phyloP scores from a whole-genome alignment of 495 filamentous ascomycete species.

The Trichoderma reesei region DNA sequence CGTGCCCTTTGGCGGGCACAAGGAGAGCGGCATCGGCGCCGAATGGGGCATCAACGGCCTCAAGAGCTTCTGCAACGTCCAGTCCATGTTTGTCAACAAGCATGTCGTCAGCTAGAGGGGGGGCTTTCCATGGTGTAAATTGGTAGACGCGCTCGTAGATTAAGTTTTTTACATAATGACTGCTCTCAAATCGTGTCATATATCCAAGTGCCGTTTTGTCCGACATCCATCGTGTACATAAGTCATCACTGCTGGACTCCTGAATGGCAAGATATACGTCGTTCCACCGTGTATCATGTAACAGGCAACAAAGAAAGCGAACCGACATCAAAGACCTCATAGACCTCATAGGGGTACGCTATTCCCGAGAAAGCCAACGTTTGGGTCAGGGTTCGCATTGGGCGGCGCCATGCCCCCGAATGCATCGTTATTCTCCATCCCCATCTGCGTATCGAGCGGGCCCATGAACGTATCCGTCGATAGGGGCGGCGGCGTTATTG shows the following conservation, averaged over 20 bases:
- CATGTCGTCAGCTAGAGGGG: neutral
- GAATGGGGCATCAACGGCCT: slow-evolving; percentile 42
- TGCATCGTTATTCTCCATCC: neutral
- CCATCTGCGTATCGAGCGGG: neutral
- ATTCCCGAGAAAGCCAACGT: slow-evolving; percentile 2
- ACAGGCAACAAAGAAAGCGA: neutral
- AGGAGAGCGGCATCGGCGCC: slow-evolving; percentile 46
- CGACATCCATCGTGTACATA: neutral
- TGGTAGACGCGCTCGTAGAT: neutral
- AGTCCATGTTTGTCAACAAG: slow-evolving; percentile 17
- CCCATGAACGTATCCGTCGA: neutral
- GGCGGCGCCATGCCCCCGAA: neutral
- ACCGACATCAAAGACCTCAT: neutral
- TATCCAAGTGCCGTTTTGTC: neutral
- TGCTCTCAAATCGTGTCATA: neutral
- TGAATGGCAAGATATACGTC: neutral
- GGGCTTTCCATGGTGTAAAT: neutral
- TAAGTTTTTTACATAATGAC: neutral
- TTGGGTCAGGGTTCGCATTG: neutral
- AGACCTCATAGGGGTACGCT: neutral
- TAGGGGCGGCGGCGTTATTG: neutral
- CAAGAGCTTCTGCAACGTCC: slow-evolving; percentile 40
- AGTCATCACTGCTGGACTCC: neutral
- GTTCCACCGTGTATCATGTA: neutral
- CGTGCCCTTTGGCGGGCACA: slow-evolving; percentile 40